Percentiles rank a stretch among this genome's conserved stretches.
These are phyloP conservation scores for Rhodomyrtus psidioides DNA, from an alignment of 441 rosid genomes.

Conservation along the genomic window DNA sequence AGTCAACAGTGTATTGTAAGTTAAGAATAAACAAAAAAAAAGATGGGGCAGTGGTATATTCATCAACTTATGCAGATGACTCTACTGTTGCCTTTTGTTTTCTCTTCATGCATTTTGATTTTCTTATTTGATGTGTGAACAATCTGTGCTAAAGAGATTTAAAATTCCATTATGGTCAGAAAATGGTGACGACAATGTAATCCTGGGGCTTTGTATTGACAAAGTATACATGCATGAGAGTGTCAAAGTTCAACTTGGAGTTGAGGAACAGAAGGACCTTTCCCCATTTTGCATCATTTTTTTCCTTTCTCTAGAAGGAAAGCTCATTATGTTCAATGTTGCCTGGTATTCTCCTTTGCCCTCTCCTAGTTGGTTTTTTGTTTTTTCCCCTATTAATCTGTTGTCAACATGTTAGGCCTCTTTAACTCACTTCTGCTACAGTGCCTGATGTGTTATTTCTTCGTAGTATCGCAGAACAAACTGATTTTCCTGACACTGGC, in stretches of 20 bases:
- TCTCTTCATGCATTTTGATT: background rate
- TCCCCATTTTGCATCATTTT: conserved; percentile 62
- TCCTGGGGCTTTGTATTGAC: conserved; percentile 80
- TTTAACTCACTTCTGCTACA: background rate
- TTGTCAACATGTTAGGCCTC: background rate
- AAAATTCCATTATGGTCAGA: conserved; percentile 28
- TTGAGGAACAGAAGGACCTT: conserved; percentile 67
- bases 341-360: conserved; percentile 50
- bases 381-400: background rate
- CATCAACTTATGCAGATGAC: background rate
- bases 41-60: background rate
- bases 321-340: conserved; percentile 67
- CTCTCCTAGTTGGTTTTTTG: conserved; percentile 3
- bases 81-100: background rate
- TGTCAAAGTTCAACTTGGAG: conserved; percentile 57
- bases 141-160: background rate
- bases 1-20: background rate
- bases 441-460: conserved; percentile 16
- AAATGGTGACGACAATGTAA: conserved; percentile 71
- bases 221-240: conserved; percentile 51
- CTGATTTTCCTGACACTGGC: conserved; percentile 22
- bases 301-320: conserved; percentile 90
- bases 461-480: conserved; percentile 39
- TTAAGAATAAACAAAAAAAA: background rate
- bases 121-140: background rate